These are phyloP conservation scores for Chytriomyces hyalinus DNA, from an alignment of 192 early-diverging fungal species.

Conservation along the genomic window DNA sequence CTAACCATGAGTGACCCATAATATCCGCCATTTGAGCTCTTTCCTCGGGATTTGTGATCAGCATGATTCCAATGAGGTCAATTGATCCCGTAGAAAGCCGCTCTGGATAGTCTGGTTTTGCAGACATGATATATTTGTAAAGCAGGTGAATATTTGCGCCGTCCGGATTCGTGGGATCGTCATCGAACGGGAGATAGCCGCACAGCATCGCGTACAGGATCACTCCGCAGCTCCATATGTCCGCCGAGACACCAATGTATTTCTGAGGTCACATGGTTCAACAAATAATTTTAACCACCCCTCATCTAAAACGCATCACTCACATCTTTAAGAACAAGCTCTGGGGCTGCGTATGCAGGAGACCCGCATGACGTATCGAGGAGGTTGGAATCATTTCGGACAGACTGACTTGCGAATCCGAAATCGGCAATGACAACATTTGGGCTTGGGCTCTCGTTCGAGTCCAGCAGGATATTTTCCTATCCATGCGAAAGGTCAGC, in stretches of 20 bases:
- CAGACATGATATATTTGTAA: constrained; percentile 66
- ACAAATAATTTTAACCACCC: constrained; percentile 9
- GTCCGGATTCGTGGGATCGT: constrained; percentile 66
- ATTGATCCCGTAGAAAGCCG: constrained; percentile 52
- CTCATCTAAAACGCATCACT: neutral
- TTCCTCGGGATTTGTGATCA: constrained; percentile 58
- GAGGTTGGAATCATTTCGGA: constrained; percentile 62
- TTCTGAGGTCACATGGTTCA: constrained; percentile 50
- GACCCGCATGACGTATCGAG: constrained; percentile 96
- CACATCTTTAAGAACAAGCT: constrained; percentile 94
- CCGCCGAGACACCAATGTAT: constrained; percentile 94
- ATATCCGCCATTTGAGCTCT: constrained; percentile 60
- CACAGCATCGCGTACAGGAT: constrained; percentile 80
- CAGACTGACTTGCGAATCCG: constrained; percentile 95
- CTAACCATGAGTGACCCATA: constrained; percentile 52
- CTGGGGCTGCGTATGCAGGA: constrained; percentile 98
- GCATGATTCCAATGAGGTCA: constrained; percentile 54
- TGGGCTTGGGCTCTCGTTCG: constrained; percentile 55
- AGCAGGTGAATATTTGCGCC: constrained; percentile 64
- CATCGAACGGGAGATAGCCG: constrained; percentile 68
- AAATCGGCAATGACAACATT: constrained; percentile 98
- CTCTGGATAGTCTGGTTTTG: constrained; percentile 61
- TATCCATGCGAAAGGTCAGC: constrained; percentile 34
- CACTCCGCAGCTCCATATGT: constrained; percentile 99
- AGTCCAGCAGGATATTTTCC: constrained; percentile 95